These are phyloP conservation scores for Entophlyctis luteolus DNA, from an alignment of 192 early-diverging fungal genomes.

Conservation along the genomic window DNA sequence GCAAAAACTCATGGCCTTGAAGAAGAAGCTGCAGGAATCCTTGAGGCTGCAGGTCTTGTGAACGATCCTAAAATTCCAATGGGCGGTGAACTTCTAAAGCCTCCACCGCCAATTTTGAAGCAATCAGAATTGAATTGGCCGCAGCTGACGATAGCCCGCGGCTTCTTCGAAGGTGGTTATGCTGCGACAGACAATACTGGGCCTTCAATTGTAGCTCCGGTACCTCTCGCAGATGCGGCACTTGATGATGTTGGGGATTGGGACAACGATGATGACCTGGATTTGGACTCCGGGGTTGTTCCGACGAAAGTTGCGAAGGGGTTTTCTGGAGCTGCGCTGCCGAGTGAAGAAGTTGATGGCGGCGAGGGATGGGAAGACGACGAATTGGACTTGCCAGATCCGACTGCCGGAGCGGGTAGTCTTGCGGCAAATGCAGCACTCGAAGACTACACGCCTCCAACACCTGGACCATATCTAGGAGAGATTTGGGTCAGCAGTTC, in stretches of 20 bases:
- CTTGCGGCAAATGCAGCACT: constrained; percentile 49
- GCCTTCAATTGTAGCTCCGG: constrained; percentile 51
- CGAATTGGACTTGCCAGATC: constrained; percentile 66
- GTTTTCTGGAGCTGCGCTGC: constrained; percentile 37
- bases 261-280: constrained; percentile 74
- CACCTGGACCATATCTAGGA: constrained; percentile 65
- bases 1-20: constrained; percentile 84
- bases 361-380: constrained; percentile 83
- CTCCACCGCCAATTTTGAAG: constrained; percentile 67
- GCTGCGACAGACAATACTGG: background rate
- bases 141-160: constrained; percentile 72
- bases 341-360: constrained; percentile 48
- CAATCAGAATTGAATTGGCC: constrained; percentile 90
- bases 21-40: constrained; percentile 80
- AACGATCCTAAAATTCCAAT: constrained; percentile 47
- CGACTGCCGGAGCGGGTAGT: constrained; percentile 61
- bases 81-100: constrained; percentile 56
- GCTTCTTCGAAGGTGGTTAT: constrained; percentile 74
- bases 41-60: constrained; percentile 58
- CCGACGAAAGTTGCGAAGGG: constrained; percentile 21
- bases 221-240: constrained; percentile 50
- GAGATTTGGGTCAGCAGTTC: constrained; percentile 84
- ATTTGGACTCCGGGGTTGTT: constrained; percentile 41
- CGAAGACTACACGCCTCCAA: constrained; percentile 68
- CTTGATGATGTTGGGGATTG: constrained; percentile 67